Conservation (phyloP, 2,329 filamentous ascomycete genomes). For the Apiospora marii region DNA sequence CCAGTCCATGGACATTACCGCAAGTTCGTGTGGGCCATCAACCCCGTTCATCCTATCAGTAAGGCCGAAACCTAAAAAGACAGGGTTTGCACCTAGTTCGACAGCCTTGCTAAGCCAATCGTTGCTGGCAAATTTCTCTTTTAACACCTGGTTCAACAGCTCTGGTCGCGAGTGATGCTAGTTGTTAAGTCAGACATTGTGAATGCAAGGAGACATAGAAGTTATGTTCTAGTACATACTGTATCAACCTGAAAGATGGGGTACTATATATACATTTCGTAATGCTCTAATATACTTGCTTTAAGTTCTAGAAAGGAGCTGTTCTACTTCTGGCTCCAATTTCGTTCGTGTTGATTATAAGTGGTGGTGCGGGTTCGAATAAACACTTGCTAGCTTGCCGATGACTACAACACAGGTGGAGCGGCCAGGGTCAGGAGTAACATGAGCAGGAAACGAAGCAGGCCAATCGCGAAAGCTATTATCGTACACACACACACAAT, state of each 20-base stretch:
- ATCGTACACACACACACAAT: no score
- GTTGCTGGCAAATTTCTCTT: neutral
- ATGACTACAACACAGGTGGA: neutral
- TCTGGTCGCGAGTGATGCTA: neutral
- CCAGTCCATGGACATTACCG: neutral
- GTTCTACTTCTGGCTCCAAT: neutral
- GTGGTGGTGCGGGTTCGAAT: neutral
- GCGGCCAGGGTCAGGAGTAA: no score
- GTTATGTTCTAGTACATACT: neutral
- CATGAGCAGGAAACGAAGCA: no score
- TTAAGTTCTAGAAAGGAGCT: neutral
- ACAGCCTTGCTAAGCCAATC: constrained; percentile 7
- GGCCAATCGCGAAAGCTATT: no score
- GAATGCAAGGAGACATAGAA: neutral
- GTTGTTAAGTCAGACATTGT: neutral
- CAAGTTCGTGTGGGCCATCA: neutral
- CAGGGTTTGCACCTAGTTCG: neutral
- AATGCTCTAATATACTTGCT: neutral
- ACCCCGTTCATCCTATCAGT: neutral
- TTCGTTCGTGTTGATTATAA: neutral
- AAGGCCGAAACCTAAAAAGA: neutral
- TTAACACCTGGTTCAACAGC: neutral
- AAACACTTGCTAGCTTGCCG: neutral
- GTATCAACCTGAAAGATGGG: neutral
- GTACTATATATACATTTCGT: neutral